Evolutionary conservation across 2,329 filamentous ascomycete species (phyloP).

Genomic region (Cercospora berteroae): DNA sequence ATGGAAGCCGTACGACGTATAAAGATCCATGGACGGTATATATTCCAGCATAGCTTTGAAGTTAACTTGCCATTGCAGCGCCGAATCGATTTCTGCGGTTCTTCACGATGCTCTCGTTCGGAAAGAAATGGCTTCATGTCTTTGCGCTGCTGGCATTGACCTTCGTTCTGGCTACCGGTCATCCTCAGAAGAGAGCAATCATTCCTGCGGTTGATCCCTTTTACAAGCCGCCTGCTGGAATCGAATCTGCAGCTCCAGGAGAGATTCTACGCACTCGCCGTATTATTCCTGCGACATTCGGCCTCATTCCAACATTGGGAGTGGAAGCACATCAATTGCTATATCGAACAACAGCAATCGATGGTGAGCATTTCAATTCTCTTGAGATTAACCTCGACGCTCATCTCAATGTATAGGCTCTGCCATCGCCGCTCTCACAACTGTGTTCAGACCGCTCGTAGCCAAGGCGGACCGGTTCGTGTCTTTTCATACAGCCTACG

Average conservation of each 20-base stretch:
- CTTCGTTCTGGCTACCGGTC: neutral
- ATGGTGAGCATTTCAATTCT: slow-evolving; percentile 11
- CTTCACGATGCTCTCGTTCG: neutral
- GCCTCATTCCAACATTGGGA: slow-evolving; percentile 23
- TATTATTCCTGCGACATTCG: slow-evolving; percentile 26
- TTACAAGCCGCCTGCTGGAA: slow-evolving; percentile 31
- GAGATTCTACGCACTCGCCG: slow-evolving; percentile 28
- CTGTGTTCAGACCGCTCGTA: slow-evolving; percentile 29
- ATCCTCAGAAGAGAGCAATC: slow-evolving; percentile 8
- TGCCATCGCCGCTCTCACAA: slow-evolving; percentile 31
- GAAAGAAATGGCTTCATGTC: slow-evolving; percentile 1
- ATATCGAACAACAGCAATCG: slow-evolving; percentile 29
- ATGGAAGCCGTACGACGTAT: neutral
- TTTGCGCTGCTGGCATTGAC: neutral
- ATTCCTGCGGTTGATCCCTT: slow-evolving; percentile 30
- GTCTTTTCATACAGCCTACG: slow-evolving; percentile 34
- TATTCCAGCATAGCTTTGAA: neutral
- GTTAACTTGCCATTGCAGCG: neutral
- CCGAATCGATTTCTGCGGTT: neutral
- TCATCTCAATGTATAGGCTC: slow-evolving; percentile 14
- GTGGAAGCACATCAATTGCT: slow-evolving; percentile 31
- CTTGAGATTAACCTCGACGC: neutral
- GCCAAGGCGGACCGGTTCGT: slow-evolving; percentile 31
- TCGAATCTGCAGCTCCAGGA: slow-evolving; percentile 26
- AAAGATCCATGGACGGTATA: neutral